phyloP scores from a whole-genome alignment of 148 eudicot genomes.

The Polygonum aviculare region DNA sequence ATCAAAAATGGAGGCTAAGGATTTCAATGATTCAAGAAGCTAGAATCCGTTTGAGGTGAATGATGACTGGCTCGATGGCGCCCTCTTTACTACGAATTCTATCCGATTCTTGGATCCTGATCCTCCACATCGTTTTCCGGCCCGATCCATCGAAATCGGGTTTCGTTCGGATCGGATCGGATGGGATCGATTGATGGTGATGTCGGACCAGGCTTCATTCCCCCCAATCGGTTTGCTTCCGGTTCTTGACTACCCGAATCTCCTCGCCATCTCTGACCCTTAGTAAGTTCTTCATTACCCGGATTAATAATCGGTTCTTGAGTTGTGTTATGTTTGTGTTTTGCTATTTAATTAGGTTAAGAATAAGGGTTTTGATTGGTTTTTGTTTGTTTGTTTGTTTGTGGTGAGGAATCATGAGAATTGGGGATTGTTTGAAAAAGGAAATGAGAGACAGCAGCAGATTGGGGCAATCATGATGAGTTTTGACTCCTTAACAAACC shows the following conservation, averaged over 20 bases:
- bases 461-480: slow-evolving; percentile 13
- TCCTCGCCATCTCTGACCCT: neutral
- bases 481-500: neutral
- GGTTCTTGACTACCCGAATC: neutral
- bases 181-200: neutral
- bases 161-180: neutral
- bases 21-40: neutral
- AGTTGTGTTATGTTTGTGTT: neutral
- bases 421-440: neutral
- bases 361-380: neutral
- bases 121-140: neutral
- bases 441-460: slow-evolving; percentile 10
- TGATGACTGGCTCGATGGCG: slow-evolving; percentile 18
- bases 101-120: neutral
- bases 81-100: neutral
- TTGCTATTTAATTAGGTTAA: neutral
- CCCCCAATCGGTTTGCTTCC: slow-evolving; percentile 5
- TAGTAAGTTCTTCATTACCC: neutral
- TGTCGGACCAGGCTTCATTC: slow-evolving; percentile 16
- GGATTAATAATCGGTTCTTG: neutral
- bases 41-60: slow-evolving; percentile 10
- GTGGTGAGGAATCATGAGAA: neutral
- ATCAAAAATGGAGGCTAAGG: too few species aligned
- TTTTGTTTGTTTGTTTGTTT: neutral
- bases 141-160: neutral